Percentiles rank a stretch among this genome's conserved stretches.
Conservation (phyloP, 192 early-diverging fungal genomes). For the Mortierella antarctica region DNA sequence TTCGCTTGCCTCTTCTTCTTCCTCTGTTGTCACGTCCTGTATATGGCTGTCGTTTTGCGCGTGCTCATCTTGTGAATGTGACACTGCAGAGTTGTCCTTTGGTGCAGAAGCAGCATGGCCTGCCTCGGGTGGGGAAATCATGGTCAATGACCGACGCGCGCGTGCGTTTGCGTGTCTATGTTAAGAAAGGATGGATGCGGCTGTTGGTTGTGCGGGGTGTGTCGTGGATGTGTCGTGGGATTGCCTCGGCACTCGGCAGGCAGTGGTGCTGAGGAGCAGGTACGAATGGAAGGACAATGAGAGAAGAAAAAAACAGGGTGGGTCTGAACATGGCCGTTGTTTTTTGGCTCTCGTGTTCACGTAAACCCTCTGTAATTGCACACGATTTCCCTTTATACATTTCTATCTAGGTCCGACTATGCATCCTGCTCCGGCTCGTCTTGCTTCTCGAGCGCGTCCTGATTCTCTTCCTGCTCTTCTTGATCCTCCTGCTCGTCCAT, state of each 20-base stretch:
- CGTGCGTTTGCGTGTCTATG: neutral
- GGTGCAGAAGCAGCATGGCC: constrained; percentile 12
- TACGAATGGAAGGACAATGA: too few relatives aligned
- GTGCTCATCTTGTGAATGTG: constrained; percentile 10
- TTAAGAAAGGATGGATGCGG: neutral
- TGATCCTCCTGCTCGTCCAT: constrained; percentile 21
- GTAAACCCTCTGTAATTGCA: too few relatives aligned
- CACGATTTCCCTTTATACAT: too few relatives aligned
- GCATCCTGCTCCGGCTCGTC: neutral
- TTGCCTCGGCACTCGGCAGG: neutral
- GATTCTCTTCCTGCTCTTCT: constrained; percentile 10
- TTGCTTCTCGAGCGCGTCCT: neutral
- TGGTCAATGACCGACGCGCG: neutral
- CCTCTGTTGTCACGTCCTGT: neutral
- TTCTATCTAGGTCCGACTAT: too few relatives aligned
- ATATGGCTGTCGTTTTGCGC: neutral
- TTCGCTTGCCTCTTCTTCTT: neutral
- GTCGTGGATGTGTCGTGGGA: neutral
- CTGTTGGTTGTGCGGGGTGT: neutral
- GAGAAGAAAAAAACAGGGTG: too few relatives aligned
- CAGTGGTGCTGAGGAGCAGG: too few relatives aligned
- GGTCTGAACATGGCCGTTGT: too few relatives aligned
- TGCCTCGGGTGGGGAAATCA: constrained; percentile 28
- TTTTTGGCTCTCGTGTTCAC: too few relatives aligned
- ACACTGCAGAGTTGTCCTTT: constrained; percentile 9